phyloP scores from a whole-genome alignment of 805 yeast genomes.

The Lipomyces chichibuensis region DNA sequence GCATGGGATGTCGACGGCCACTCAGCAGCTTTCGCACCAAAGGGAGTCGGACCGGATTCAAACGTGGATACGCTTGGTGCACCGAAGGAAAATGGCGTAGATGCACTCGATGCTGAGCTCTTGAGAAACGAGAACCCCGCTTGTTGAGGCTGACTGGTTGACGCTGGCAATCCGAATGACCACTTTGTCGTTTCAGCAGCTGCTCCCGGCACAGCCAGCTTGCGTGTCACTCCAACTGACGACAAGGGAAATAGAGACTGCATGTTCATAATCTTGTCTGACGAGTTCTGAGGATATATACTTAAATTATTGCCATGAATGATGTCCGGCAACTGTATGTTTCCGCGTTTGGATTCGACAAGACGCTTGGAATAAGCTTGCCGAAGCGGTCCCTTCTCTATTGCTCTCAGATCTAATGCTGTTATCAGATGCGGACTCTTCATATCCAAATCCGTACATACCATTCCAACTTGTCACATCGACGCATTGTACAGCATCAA shows the following conservation, averaged over 20 bases:
- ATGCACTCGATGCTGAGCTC: not conserved
- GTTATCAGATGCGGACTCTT: not conserved
- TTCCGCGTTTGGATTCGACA: constrained; percentile 49
- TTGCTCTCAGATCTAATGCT: constrained; percentile 34
- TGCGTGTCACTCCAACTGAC: not conserved
- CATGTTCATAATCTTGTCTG: constrained; percentile 7
- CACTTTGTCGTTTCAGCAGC: not conserved
- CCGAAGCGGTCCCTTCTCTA: constrained; percentile 50
- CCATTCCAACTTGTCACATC: constrained; percentile 52
- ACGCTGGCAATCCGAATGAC: constrained; percentile 8
- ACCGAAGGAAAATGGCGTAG: constrained; percentile 7
- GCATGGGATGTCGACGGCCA: not conserved
- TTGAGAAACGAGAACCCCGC: not conserved
- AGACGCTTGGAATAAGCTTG: constrained; percentile 51
- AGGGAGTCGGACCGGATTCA: not conserved
- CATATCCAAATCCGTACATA: constrained; percentile 25
- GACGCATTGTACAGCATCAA: constrained; percentile 45
- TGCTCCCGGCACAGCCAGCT: not conserved
- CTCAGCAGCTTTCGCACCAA: not conserved
- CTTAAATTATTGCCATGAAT: constrained; percentile 47
- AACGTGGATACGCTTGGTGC: not conserved
- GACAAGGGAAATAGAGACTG: constrained; percentile 20
- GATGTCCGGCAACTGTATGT: constrained; percentile 42
- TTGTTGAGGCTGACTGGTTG: not conserved
- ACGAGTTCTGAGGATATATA: constrained; percentile 19